Conservation (phyloP, 192 early-diverging fungal species). For the Physocladia obscura region DNA sequence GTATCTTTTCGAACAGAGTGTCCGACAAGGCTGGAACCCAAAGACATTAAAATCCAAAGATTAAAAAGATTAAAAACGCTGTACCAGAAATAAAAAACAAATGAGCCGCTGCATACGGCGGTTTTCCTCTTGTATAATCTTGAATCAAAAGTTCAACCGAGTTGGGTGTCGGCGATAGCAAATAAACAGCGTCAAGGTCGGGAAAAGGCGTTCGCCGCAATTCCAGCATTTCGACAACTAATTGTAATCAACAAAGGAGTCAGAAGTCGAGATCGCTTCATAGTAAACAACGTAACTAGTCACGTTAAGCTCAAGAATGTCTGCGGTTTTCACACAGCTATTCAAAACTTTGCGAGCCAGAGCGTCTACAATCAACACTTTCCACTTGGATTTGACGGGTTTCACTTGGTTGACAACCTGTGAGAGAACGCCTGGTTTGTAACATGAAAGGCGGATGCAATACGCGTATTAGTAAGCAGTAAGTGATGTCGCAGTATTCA, state of each 20-base stretch:
- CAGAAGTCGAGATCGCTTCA: background rate
- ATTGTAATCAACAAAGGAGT: background rate
- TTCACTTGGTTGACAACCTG: slow-evolving; percentile 15
- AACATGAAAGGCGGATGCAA: no score
- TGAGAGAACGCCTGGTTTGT: slow-evolving; percentile 28
- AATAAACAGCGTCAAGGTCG: slow-evolving; percentile 57
- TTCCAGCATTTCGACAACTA: slow-evolving; percentile 53
- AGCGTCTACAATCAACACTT: slow-evolving; percentile 49
- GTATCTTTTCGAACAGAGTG: slow-evolving; percentile 62
- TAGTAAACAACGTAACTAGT: slow-evolving; percentile 39
- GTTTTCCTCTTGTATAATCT: slow-evolving; percentile 49
- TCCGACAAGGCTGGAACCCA: slow-evolving; percentile 73
- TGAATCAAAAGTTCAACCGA: slow-evolving; percentile 51
- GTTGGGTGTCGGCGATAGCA: slow-evolving; percentile 47
- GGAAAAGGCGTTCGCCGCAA: slow-evolving; percentile 52
- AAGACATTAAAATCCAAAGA: background rate
- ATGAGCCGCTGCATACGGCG: slow-evolving; percentile 48
- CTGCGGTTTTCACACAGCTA: slow-evolving; percentile 20
- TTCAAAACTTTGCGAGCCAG: slow-evolving; percentile 38
- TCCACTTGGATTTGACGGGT: slow-evolving; percentile 37
- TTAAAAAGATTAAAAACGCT: slow-evolving; percentile 8
- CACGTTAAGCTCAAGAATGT: slow-evolving; percentile 48
- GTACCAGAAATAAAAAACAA: slow-evolving; percentile 42
- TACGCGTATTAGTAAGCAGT: no score
- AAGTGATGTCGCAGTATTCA: background rate